Base-by-base conservation (phyloP, 345 rosid species). In the Cardamine resedifolia region DNA sequence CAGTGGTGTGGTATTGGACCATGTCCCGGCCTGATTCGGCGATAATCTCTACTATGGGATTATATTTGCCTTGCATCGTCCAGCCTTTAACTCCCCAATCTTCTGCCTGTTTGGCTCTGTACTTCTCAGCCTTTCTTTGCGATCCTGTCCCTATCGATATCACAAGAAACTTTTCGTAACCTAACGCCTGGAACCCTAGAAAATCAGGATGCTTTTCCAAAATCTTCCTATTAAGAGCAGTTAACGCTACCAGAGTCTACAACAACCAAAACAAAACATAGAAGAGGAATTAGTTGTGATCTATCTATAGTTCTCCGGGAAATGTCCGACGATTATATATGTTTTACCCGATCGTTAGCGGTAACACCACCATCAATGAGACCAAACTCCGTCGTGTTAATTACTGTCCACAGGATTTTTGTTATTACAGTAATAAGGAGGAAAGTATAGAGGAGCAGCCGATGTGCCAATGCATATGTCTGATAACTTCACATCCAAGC, bases 381-480 rank as follows among this genome's bases (percentile, higher is more conserved):
- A 73, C 86, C 78, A 76, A 86, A 85, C 0, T 19, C 0, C 10
- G 6, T 48, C 1, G 4, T 48, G 4, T 45, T 28, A n/a, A n/a
- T n/a, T n/a, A n/a, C n/a, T n/a, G n/a, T n/a, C n/a, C n/a, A n/a
- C n/a, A n/a, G n/a, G n/a, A 50, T 81, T 80, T 64, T 78, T 6
- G 48, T 58, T 86, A 59, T 39, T 45, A 78, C 86, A 86, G 28
- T 81, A 56, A 71, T 82, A 44, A 30, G 84, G 53, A 14, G 94
- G 94, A 36, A 88, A 39, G 31, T 70, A 75, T 21, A 82, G 82
- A 44, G 89, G 90, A 30, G 94, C 88, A 36, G 89, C 86, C 0
- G 90, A 83, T 27, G 90, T 86, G 39, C 77, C 69, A 26, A 86
- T 74, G 80, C 87, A 82, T 49, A 88, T 85, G 48, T 88, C 89